phyloP scores from a whole-genome alignment of 2,329 filamentous ascomycete genomes.

The Thermothelomyces thermophilus region DNA sequence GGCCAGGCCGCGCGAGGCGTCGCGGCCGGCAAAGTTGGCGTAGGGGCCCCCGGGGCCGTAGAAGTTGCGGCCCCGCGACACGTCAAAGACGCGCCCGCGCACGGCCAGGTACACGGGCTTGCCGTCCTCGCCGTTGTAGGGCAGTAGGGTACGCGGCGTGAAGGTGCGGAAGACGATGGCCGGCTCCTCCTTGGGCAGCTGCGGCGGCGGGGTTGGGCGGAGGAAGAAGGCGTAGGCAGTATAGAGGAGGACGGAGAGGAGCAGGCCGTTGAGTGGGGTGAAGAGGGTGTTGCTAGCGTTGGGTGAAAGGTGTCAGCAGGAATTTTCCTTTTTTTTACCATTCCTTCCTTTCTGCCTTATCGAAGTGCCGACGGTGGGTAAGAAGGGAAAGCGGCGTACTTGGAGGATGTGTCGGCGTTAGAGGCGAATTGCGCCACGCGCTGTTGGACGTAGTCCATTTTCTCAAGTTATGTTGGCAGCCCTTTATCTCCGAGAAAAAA shows the following conservation, averaged over 20 bases:
- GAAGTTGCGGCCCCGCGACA: constrained; percentile 79
- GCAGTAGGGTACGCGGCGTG: constrained; percentile 73
- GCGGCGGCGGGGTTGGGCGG: constrained; percentile 38
- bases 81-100: constrained; percentile 85
- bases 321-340: no score
- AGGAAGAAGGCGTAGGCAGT: constrained; percentile 52
- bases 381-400: constrained; percentile 26
- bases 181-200: constrained; percentile 45
- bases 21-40: constrained; percentile 89
- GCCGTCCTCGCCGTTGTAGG: constrained; percentile 70
- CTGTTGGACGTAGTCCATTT: constrained; percentile 53
- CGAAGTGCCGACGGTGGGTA: neutral
- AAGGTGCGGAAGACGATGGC: constrained; percentile 61
- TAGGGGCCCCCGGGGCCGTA: constrained; percentile 95
- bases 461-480: neutral
- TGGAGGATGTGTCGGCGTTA: constrained; percentile 29
- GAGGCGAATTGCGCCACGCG: constrained; percentile 49
- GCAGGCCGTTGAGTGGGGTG: constrained; percentile 58
- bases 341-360: neutral
- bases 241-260: constrained; percentile 51
- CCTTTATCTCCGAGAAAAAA: no score
- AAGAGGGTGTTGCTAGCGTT: constrained; percentile 36
- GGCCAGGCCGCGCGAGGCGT: constrained; percentile 82
- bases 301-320: no score
- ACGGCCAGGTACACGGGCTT: constrained; percentile 85